Evolutionary conservation across 805 yeast genomes (phyloP), one percentile per base, ranked within the genome.

Genomic region (Nakazawaea pomicola): DNA sequence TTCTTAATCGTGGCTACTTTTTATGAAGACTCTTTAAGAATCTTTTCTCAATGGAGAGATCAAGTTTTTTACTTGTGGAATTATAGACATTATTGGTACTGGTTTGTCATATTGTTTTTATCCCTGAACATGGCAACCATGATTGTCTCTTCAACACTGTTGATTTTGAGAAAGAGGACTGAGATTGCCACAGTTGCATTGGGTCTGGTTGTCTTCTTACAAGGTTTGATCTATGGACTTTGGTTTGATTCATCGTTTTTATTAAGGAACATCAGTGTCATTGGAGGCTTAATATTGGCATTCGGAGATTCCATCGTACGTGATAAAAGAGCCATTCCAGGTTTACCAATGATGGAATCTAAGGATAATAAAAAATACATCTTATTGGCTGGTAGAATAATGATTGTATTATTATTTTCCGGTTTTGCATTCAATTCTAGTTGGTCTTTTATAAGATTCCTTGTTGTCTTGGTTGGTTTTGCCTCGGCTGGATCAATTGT

Each of bases 1-100:
- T 78, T 86, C 46, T 76, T 90, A 49, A 90, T 91, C 47, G 96
- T 91, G 42, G 95, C 95, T 36, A 93, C 98, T 0, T 91, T 90
- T 58, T 76, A 79, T 50, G 98, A 91, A 64, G 98, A 93, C 57
- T 76, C 95, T 3, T 58, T 82, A 40, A 76, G 99, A 61, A 86
- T 91, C 54, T 52, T 80, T 40, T 66, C 88, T 5, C 97, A 90
- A 65, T 91, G 97, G 97, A 62, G 73, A 27, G 95, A 87, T 54
- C 99, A 91, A 63, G 86, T 87, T 18, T 83, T 78, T 60, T 91
- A 84, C 61, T 70, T 93, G 51, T 74, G 85, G 67, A 78, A 78
- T 51, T 84, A 79, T 68, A 79, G 95, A 58, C 86, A 81, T 51
- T 67, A 81, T 46, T 95, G 95, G 61, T 73, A 77, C 50, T 76